Conservation (phyloP, 352 stramenopile species). For the Phytophthora pini region DNA sequence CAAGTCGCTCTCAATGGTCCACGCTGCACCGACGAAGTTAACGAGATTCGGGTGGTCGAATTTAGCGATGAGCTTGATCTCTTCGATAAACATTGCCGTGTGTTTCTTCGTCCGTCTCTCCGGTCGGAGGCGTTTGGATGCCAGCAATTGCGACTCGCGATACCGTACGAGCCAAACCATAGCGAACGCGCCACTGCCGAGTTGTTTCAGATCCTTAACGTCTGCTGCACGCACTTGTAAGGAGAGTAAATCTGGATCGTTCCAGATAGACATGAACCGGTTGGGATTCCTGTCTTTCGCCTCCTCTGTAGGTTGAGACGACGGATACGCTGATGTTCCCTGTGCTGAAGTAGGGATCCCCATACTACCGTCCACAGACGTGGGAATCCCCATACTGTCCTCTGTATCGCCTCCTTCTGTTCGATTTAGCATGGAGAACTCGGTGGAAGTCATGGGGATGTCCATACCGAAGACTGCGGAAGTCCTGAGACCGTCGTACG, state of each 20-base stretch:
- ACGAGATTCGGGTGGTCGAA: constrained; percentile 58
- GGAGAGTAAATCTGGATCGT: constrained; percentile 35
- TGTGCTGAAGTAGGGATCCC: constrained; percentile 19
- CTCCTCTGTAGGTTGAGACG: constrained; percentile 12
- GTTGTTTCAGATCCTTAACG: constrained; percentile 32
- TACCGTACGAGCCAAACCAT: constrained; percentile 39
- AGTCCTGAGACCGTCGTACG: constrained; percentile 21
- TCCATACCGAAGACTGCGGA: constrained; percentile 20
- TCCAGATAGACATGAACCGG: constrained; percentile 35
- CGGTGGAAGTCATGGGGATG: constrained; percentile 31
- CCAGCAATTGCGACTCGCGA: constrained; percentile 32
- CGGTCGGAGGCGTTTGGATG: constrained; percentile 35
- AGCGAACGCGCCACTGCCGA: constrained; percentile 37
- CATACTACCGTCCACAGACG: constrained; percentile 21
- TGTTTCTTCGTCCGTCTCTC: constrained; percentile 34
- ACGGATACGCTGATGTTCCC: constrained; percentile 14
- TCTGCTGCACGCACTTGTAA: constrained; percentile 33
- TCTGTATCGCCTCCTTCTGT: constrained; percentile 12
- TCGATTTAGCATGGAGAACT: constrained; percentile 27
- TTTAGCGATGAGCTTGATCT: constrained; percentile 53
- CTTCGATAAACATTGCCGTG: constrained; percentile 42
- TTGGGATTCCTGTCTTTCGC: constrained; percentile 2
- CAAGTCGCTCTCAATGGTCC: constrained; percentile 52
- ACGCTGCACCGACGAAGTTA: constrained; percentile 48
- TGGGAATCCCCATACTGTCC: constrained; percentile 25